Conservation (phyloP, 1,139 yeast species). For the Zhuliangozyma blackwelliae region DNA sequence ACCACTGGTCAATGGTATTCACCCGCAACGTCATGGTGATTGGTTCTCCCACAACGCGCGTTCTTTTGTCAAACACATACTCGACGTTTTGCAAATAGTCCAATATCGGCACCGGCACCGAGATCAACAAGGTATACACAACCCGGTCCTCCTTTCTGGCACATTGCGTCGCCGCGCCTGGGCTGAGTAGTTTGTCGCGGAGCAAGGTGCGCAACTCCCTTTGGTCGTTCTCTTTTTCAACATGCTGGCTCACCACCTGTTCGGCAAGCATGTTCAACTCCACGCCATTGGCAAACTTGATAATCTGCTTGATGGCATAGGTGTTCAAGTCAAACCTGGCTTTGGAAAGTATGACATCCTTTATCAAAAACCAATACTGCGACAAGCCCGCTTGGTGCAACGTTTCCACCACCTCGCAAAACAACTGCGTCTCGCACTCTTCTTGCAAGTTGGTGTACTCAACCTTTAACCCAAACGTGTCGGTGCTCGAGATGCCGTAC, state of each 20-base stretch:
- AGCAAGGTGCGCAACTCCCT: conserved; percentile 13
- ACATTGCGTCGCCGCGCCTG: conserved; percentile 1
- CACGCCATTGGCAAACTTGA: conserved; percentile 18
- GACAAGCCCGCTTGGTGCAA: conserved; percentile 9
- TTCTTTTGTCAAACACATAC: conserved; percentile 32
- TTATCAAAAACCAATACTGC: conserved; percentile 24
- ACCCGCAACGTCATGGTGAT: conserved; percentile 43
- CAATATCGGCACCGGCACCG: conserved; percentile 51
- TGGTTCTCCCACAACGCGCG: conserved; percentile 60
- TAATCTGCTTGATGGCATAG: conserved; percentile 29
- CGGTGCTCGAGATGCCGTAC: conserved; percentile 22
- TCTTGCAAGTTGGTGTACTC: conserved; percentile 40
- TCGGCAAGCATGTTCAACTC: conserved; percentile 15
- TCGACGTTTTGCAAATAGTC: conserved; percentile 49
- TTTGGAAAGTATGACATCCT: conserved; percentile 18
- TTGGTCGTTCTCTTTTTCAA: conserved; percentile 12
- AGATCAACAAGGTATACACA: conserved; percentile 31
- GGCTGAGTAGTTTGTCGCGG: conserved; percentile 5
- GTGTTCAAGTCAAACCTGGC: conserved; percentile 33
- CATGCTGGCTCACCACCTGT: conserved; percentile 12
- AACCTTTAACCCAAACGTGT: conserved; percentile 39
- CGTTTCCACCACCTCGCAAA: conserved; percentile 3
- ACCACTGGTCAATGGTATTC: conserved; percentile 46
- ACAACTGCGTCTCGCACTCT: conserved; percentile 28
- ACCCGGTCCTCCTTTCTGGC: not conserved